These are phyloP conservation scores for Yamadazyma sp. DNA, from an alignment of 805 yeast species.

Conservation along the genomic window DNA sequence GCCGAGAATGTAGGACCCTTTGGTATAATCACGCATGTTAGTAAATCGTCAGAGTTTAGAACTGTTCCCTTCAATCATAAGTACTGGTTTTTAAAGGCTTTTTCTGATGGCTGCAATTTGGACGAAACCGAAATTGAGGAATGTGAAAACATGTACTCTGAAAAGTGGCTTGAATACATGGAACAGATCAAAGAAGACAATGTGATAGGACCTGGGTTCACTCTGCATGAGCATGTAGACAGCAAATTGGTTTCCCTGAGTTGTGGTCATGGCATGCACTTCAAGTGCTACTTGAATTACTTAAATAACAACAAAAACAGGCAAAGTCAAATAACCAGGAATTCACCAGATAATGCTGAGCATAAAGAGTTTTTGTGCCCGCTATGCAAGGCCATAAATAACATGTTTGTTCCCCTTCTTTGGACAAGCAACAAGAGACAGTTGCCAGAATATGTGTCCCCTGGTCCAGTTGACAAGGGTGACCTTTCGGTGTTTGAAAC, in stretches of 20 bases:
- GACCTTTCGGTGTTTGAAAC: conserved; percentile 9
- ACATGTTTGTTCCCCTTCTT: conserved; percentile 75
- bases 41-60: conserved; percentile 60
- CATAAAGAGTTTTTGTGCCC: conserved; percentile 85
- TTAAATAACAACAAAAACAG: conserved; percentile 54
- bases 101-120: conserved; percentile 46
- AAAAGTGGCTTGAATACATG: conserved; percentile 42
- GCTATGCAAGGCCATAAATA: conserved; percentile 82
- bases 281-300: conserved; percentile 68
- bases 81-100: conserved; percentile 66
- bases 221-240: conserved; percentile 37
- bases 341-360: conserved; percentile 71
- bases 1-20: conserved; percentile 62
- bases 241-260: conserved; percentile 58
- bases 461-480: conserved; percentile 14
- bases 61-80: conserved; percentile 60
- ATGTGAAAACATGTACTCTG: conserved; percentile 20
- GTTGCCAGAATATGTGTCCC: conserved; percentile 22
- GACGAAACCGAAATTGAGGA: conserved; percentile 32
- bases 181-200: conserved; percentile 31
- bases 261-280: conserved; percentile 95
- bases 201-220: conserved; percentile 75
- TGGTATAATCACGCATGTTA: conserved; percentile 68
- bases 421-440: conserved; percentile 51
- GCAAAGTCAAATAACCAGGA: conserved; percentile 74